phyloP scores from a whole-genome alignment of 257 asterid species.

The Vinca minor region DNA sequence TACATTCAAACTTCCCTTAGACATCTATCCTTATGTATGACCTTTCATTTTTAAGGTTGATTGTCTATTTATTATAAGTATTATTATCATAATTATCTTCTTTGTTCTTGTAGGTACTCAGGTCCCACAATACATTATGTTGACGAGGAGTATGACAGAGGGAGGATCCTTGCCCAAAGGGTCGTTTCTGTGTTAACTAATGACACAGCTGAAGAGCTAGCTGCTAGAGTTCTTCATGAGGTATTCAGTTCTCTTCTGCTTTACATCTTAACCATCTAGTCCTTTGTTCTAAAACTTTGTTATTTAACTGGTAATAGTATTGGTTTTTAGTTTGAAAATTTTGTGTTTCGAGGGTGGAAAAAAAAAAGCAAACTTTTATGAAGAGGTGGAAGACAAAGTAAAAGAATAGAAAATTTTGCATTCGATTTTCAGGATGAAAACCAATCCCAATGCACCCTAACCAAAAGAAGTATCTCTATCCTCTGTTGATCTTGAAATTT shows the following conservation, averaged over 20 bases:
- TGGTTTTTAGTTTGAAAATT: too few relatives aligned
- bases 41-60: neutral
- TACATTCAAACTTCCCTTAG: neutral
- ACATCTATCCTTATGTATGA: neutral
- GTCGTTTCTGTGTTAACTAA: conserved; percentile 68
- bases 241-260: conserved; percentile 18
- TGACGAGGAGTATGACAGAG: conserved; percentile 74
- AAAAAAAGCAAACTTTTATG: too few relatives aligned
- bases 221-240: conserved; percentile 74
- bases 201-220: conserved; percentile 74
- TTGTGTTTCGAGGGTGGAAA: too few relatives aligned
- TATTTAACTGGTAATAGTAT: neutral
- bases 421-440: too few relatives aligned
- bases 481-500: conserved; percentile 1
- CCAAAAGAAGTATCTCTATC: neutral
- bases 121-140: conserved; percentile 80
- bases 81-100: neutral
- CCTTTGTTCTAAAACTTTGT: neutral
- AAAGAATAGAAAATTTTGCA: too few relatives aligned
- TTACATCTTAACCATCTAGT: conserved; percentile 2
- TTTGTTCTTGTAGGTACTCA: conserved; percentile 40
- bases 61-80: neutral
- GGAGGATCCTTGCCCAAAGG: conserved; percentile 75
- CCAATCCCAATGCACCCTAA: too few relatives aligned
- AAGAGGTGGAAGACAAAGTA: too few relatives aligned